These are phyloP conservation scores for Colletotrichum incanum DNA, from an alignment of 2,329 filamentous ascomycete species.

Conservation along the genomic window DNA sequence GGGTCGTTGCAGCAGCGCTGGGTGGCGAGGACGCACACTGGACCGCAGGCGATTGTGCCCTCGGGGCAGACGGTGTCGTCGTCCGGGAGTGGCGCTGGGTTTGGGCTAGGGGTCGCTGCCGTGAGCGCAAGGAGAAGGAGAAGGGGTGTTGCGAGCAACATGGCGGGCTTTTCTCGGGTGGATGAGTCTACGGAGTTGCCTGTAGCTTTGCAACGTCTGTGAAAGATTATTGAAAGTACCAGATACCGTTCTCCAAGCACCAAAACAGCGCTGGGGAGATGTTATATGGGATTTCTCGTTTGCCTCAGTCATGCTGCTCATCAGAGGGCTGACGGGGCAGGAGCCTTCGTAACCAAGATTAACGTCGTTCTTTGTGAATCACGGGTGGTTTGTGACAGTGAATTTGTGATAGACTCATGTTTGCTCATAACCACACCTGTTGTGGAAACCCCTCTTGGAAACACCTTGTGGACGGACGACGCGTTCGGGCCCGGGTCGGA, in stretches of 20 bases:
- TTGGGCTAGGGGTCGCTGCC: neutral
- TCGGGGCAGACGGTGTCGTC: slow-evolving; percentile 17
- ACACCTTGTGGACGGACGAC: neutral
- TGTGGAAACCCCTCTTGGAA: neutral
- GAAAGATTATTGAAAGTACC: neutral
- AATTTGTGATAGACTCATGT: slow-evolving; percentile 1
- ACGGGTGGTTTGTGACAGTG: neutral
- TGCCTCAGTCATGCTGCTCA: neutral
- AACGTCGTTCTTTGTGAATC: neutral
- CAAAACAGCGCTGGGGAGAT: too few species aligned
- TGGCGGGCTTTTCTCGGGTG: neutral
- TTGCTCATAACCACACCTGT: neutral
- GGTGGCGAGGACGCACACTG: slow-evolving; percentile 15
- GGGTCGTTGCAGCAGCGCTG: slow-evolving; percentile 10
- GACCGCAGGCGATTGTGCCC: slow-evolving; percentile 14
- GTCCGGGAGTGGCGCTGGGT: neutral
- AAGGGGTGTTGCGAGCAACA: neutral
- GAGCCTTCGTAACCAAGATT: neutral
- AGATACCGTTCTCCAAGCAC: neutral
- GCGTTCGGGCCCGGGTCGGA: slow-evolving; percentile 20
- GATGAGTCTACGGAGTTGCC: neutral
- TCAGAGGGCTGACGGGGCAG: neutral
- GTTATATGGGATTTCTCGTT: neutral
- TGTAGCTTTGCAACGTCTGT: neutral
- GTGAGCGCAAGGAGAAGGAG: neutral